Conservation (phyloP, 306 rosid genomes). For the Hippophae gyantsensis region DNA sequence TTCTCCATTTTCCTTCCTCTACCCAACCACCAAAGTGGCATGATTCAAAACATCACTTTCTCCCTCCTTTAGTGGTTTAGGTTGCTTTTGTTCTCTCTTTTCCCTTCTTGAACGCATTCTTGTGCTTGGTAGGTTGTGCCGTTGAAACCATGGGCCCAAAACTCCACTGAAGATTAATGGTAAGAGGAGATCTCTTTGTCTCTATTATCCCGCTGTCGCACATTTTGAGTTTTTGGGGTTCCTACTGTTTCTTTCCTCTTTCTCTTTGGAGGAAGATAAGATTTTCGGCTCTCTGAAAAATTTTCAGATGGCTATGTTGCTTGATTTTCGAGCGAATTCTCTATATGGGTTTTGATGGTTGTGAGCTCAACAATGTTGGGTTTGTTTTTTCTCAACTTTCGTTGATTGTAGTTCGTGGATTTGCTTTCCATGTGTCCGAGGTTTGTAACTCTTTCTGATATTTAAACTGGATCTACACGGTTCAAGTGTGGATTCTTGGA, state of each 20-base stretch:
- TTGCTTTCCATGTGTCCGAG: conserved; percentile 1
- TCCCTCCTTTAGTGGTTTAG: conserved; percentile 43
- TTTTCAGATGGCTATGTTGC: too few species aligned
- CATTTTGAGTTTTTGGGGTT: conserved; percentile 32
- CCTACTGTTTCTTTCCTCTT: conserved; percentile 2
- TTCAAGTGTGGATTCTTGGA: too few species aligned
- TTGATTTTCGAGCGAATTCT: too few species aligned
- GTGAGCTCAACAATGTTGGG: conserved; percentile 17
- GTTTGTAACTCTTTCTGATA: conserved; percentile 7
- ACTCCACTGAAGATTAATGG: conserved; percentile 61
- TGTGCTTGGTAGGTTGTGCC: conserved; percentile 74
- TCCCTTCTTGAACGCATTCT: conserved; percentile 36
- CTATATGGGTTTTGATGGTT: conserved; percentile 27
- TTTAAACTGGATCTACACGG: conserved; percentile 11
- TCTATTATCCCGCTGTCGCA: conserved; percentile 39
- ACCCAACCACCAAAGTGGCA: conserved; percentile 43
- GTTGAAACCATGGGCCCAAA: conserved; percentile 61
- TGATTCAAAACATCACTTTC: conserved; percentile 14
- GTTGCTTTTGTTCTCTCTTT: conserved; percentile 24
- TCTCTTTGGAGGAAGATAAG: conserved; percentile 11
- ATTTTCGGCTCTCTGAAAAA: conserved; percentile 19
- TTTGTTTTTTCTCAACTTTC: conserved; percentile 12
- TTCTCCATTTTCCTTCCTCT: conserved; percentile 12
- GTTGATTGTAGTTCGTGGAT: conserved; percentile 14
- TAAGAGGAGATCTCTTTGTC: conserved; percentile 35